Base-by-base conservation (phyloP, 768 basidiomycete species). In the Tulasnella sp. region DNA sequence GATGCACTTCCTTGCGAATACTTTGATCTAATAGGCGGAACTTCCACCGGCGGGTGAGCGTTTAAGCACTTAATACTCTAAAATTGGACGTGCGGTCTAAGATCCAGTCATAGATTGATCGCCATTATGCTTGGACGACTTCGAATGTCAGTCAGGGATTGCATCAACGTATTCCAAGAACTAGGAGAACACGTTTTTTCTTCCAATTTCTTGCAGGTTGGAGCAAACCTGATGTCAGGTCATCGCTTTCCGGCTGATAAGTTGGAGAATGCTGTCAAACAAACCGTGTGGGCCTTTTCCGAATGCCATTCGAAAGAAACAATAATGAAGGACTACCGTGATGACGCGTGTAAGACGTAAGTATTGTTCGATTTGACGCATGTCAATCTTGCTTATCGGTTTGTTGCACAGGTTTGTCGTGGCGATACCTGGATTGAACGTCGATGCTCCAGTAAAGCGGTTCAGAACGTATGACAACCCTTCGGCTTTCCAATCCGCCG, bases 81-180 rank as follows among this genome's bases (percentile, higher is more conserved):
- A n/a, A n/a, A n/a, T n/a, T n/a, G n/a, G n/a, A n/a, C n/a, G n/a
- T n/a, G n/a, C n/a, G n/a, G n/a, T n/a, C 42, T 47, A 13, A 48
- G 12, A 10, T 47, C 43, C 22, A 1, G 3, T 16, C 12, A 2
- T 33, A 53, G 53, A 2, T 29, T 69, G 10, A 68, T 67, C 16
- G 66, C 66, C 2, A 59, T 69, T 13, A 68, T 69, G 66, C 62
- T 69, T 6, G 67, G 68, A 8, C 60, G 67, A 5, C 61, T 69
- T 8, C 62, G 60, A 13, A 66, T 68, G 64, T 37, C 65, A 0
- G 54, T 70, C n/a, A 57, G 63, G 16, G 60, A 70, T 41, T 66
- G 65, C 50, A 64, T 64, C 33, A 37, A 56, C 2, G 59, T 47
- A 9, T 70, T 67, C 41, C 48, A 54, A 3, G 45, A 40, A 7